Evolutionary conservation across 2,329 filamentous ascomycete genomes (phyloP), one percentile per base, ranked within the genome.

Genomic region (Exophiala aquamarina): DNA sequence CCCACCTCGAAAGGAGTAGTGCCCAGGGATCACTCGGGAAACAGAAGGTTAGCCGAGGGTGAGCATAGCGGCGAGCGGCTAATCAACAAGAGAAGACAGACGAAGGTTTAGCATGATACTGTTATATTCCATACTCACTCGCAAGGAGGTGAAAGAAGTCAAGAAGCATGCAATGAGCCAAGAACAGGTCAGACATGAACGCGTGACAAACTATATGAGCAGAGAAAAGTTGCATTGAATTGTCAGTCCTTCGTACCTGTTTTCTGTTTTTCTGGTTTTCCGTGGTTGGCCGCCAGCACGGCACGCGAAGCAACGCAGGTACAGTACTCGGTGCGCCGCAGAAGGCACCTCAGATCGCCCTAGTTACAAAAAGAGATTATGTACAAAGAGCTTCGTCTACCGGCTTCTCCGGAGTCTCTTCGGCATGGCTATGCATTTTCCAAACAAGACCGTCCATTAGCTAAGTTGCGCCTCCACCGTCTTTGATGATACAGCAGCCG

Each of bases 401-500:
- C 53, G 53, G 53, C 44, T 53, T 56, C 53, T 56, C 53, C 50
- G 50, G 53, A 35, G 32, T 41, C 37, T 36, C 44, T 32, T 49
- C 48, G 44, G 38, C 37, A 28, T 39, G 47, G 48, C 38, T 52
- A 54, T 56, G 47, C 49, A 52, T 50, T 29, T 23, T 44, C 36
- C 48, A 46, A 26, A 26, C 23, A 6, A 26, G 46, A 28, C 31
- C 35, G 45, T 40, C 44, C 32, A 53, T 56, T 50, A 49, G 41
- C 32, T 50, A 38, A 48, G 45, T 33, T 48, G 44, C 53, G 53
- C 47, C 49, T 50, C 44, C 40, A 38, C 52, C 44, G 44, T 51
- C 47, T 44, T n/a, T 53, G 47, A 51, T 56, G 53, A 51, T 56
- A 53, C 50, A 56, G 50, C 53, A 56, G 41, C 47, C 50, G 53